Base-by-base conservation (phyloP, 202 grass and related monocot species). In the Dendrocalamus latiflorus region DNA sequence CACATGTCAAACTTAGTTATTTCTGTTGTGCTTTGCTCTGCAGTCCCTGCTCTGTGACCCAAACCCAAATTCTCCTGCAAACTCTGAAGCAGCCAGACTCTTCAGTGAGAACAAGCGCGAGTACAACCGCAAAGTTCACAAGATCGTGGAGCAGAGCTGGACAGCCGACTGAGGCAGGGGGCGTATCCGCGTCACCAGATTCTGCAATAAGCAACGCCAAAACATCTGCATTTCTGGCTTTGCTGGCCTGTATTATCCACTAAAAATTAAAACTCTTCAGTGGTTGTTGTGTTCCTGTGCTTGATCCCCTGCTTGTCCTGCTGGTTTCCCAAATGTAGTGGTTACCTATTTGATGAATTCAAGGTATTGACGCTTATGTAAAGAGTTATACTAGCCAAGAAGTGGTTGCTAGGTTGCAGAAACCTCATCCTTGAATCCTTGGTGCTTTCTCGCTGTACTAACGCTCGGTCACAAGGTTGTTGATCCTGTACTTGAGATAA, bases 141-240 rank as follows among this genome's bases (percentile, higher is more conserved):
- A 89, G 78, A 90, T 94, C n/a, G 92, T 94, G 72, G 94, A 97
- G 86, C 94, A 94, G 81, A 94, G 94, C 88, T 94, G 94, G 94
- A 92, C 90, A 20, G 94, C 94, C 12, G 94, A 94, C 84, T 97
- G 85, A 86, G 25, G 3, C 14, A 68, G 58, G 44, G 8, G 44
- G 24, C 43, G 18, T 21, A 30, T 22, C 64, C 8, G 7, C 17
- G 21, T 56, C 2, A 1, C 69, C 66, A 76, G 75, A 64, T 43
- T 24, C 43, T 76, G 82, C 64, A 64, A 72, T 75, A 83, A 90
- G 75, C 84, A 18, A 61, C 3, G 3, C 65, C 2, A 21, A 51
- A 82, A 63, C 42, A 67, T 75, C 70, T 56, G 25, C 45, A 63
- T 76, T 42, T 90, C 84, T 64, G 64, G 17, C 69, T 84, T 90